Percentiles rank a stretch among this genome's conserved stretches.
Evolutionary conservation across 208 protist genomes (phyloP).

Genomic region (Leptomonas pyrrhocoris): DNA sequence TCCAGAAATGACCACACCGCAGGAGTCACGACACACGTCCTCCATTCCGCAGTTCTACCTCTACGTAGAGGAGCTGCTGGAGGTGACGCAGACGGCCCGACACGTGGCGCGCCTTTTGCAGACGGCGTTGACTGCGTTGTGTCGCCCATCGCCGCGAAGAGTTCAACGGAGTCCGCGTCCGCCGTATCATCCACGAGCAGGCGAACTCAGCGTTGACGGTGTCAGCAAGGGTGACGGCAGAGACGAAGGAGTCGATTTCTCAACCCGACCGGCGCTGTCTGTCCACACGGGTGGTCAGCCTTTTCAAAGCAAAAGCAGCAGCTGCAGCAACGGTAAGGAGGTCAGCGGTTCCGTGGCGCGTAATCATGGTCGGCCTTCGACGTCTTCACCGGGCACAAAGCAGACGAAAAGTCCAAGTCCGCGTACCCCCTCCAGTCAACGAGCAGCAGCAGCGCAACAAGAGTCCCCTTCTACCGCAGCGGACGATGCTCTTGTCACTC

Average conservation of each 20-base stretch:
- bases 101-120: conserved; percentile 28
- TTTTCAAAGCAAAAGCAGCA: no score
- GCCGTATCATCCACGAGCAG: no score
- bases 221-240: no score
- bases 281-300: no score
- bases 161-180: background rate
- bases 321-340: no score
- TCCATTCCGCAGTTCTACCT: conserved; percentile 8
- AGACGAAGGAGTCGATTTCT: no score
- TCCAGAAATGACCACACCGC: background rate
- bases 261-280: no score
- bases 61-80: conserved; percentile 27
- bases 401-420: background rate
- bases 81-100: conserved; percentile 24
- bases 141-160: conserved; percentile 12
- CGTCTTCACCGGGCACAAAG: background rate
- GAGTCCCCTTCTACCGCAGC: background rate
- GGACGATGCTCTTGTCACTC: background rate
- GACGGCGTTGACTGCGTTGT: conserved; percentile 24
- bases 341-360: no score
- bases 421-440: background rate
- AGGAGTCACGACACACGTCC: background rate
- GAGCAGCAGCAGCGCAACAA: background rate
- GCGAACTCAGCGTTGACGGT: no score
- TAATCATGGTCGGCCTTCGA: background rate